phyloP scores from a whole-genome alignment of 2,329 filamentous ascomycete genomes.

The Arthrinium puccinioides region DNA sequence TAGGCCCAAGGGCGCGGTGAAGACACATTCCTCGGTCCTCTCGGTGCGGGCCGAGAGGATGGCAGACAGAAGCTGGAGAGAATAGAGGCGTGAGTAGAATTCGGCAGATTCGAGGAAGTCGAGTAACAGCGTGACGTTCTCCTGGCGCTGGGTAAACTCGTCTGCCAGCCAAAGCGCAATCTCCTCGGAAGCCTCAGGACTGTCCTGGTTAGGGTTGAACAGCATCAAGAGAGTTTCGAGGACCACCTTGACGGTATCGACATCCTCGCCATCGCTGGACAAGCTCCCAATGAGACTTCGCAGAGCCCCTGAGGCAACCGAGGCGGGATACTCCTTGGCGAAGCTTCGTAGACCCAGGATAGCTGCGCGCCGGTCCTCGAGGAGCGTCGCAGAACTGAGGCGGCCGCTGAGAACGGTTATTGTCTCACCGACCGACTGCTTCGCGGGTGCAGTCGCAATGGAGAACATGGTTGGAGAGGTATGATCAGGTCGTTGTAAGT shows the following conservation, averaged over 20 bases:
- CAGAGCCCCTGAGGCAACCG: constrained; percentile 88
- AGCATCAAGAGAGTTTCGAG: constrained; percentile 93
- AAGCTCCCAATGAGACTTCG: constrained; percentile 80
- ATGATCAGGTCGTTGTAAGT: constrained; percentile 11
- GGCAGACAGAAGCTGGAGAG: constrained; percentile 79
- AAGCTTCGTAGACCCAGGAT: constrained; percentile 92
- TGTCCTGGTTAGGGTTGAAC: constrained; percentile 65
- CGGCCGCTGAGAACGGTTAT: constrained; percentile 86
- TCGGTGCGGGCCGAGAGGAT: constrained; percentile 82
- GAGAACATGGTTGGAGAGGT: constrained; percentile 48
- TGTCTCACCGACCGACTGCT: constrained; percentile 92
- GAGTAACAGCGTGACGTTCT: constrained; percentile 87
- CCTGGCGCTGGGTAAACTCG: constrained; percentile 95
- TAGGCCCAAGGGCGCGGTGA: constrained; percentile 81
- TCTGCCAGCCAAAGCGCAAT: constrained; percentile 94
- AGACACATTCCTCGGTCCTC: constrained; percentile 88
- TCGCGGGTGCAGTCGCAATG: constrained; percentile 69
- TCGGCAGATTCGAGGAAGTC: constrained; percentile 82
- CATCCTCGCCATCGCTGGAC: constrained; percentile 83
- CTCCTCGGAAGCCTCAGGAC: constrained; percentile 90
- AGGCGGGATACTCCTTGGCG: constrained; percentile 92
- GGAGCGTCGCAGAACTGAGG: constrained; percentile 78
- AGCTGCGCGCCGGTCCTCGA: constrained; percentile 89
- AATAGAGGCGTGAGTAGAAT: constrained; percentile 87
- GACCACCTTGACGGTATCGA: constrained; percentile 92